Base-by-base conservation (phyloP, 164 flowering plant genomes). In the Vitis rotundifolia region DNA sequence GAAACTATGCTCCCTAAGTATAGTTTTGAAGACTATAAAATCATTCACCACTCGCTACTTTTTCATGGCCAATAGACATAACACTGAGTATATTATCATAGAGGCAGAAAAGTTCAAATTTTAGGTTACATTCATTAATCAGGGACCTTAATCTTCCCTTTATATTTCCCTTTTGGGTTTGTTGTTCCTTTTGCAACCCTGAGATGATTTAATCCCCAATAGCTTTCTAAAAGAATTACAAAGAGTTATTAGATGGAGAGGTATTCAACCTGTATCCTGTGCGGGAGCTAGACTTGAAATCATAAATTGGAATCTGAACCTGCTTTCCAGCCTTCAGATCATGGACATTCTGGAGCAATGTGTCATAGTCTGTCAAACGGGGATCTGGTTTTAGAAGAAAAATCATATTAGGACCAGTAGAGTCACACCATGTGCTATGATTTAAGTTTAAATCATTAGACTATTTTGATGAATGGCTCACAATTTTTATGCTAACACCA, bases 301-400 rank as follows among this genome's bases (percentile, higher is more conserved):
- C 99, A 86, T 96, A 96, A 29, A 93, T 80, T 52, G 98, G 99
- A 79, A 93, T 88, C 77, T 91, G 80, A 61, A 80, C 93, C 50
- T 74, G 78, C 76, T 85, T 90, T 70, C 97, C 99, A 57, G 77
- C 92, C 77, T 87, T 91, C 51, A 96, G 75, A 69, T 85, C 97
- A 51, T 84, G 81, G 28, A 96, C 75, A 80, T 93, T 96, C 78
- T 87, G 77, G 58, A 96, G 94, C 82, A 93, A 81, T 18, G 97
- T 89, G 60, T 93, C 97, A 82, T 91, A 96, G 77, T 96, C 99
- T 9, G 97, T 96, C 84, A 96, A 78, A 49, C 99, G 97, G 56
- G 99, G 99, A 69, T 96, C 99, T 94, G 93, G 78, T 73, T 15
- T 53, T 5, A 6, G 44, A 37, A 37, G 44, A 37, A 73, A 57